Percentiles rank a stretch among this genome's conserved stretches.
phyloP scores from a whole-genome alignment of 2,329 filamentous ascomycete genomes.

The Paecilomyces sp. region DNA sequence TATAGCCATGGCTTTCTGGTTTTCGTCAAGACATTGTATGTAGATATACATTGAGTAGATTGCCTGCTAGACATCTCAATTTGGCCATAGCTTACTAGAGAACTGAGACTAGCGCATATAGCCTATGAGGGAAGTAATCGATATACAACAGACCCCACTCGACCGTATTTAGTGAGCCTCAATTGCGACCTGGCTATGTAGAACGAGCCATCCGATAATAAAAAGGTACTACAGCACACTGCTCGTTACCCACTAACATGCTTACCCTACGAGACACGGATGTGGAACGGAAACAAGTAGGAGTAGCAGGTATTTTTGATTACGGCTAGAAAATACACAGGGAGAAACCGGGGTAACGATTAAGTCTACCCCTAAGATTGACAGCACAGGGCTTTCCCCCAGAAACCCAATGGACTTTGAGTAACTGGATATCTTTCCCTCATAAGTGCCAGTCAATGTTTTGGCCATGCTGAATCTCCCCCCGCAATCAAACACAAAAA shows the following conservation, averaged over 20 bases:
- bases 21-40: too few species aligned
- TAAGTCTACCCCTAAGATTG: slow-evolving; percentile 71
- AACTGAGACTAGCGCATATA: too few species aligned
- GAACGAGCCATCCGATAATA: background rate
- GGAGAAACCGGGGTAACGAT: slow-evolving; percentile 64
- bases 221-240: background rate
- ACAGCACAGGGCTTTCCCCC: slow-evolving; percentile 99
- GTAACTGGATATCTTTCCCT: slow-evolving; percentile 93
- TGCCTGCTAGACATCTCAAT: too few species aligned
- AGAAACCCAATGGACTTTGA: slow-evolving; percentile 33
- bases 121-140: background rate
- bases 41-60: too few species aligned
- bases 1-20: background rate
- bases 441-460: slow-evolving; percentile 76
- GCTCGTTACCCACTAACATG: background rate
- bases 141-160: background rate
- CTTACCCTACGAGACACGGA: background rate
- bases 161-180: background rate
- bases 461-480: slow-evolving; percentile 23
- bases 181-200: background rate
- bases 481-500: slow-evolving; percentile 9
- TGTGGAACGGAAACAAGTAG: background rate
- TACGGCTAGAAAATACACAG: slow-evolving; percentile 31
- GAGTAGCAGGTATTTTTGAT: slow-evolving; percentile 23
- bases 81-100: too few species aligned